Evolutionary conservation across 805 yeast species (phyloP).

Genomic region (Tetrapisispora taiwanensis): DNA sequence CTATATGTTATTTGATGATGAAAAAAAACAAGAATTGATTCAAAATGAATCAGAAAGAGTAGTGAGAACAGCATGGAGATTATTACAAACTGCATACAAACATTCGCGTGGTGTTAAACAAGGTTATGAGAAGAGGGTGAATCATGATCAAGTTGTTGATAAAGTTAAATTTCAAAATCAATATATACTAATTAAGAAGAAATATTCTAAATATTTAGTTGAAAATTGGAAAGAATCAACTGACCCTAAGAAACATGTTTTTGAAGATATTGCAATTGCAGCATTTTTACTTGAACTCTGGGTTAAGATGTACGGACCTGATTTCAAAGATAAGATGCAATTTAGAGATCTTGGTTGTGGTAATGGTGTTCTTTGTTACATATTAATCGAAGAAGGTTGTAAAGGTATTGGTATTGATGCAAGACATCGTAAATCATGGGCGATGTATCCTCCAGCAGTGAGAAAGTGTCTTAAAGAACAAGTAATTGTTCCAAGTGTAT

Average conservation of each 20-base stretch:
- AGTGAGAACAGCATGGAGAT: slow-evolving; percentile 69
- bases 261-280: slow-evolving; percentile 92
- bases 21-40: slow-evolving; percentile 4
- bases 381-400: slow-evolving; percentile 70
- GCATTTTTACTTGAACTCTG: slow-evolving; percentile 86
- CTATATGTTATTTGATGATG: slow-evolving; percentile 49
- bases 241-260: slow-evolving; percentile 91
- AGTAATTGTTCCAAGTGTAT: slow-evolving; percentile 67
- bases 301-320: slow-evolving; percentile 40
- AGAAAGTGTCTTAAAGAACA: slow-evolving; percentile 56
- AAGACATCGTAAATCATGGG: slow-evolving; percentile 81
- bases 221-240: slow-evolving; percentile 88
- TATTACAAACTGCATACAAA: slow-evolving; percentile 68
- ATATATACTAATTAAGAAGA: slow-evolving; percentile 70
- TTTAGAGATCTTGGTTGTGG: slow-evolving; percentile 94
- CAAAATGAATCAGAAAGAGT: slow-evolving; percentile 42
- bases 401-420: slow-evolving; percentile 84
- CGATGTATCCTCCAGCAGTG: slow-evolving; percentile 55
- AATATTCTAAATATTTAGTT: slow-evolving; percentile 64
- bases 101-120: slow-evolving; percentile 76
- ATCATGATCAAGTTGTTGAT: slow-evolving; percentile 78
- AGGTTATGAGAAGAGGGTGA: slow-evolving; percentile 82
- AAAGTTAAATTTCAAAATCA: slow-evolving; percentile 75
- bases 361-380: slow-evolving; percentile 74
- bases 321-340: slow-evolving; percentile 33